These are phyloP conservation scores for Podospora didyma DNA, from an alignment of 495 filamentous ascomycete genomes.

Conservation along the genomic window DNA sequence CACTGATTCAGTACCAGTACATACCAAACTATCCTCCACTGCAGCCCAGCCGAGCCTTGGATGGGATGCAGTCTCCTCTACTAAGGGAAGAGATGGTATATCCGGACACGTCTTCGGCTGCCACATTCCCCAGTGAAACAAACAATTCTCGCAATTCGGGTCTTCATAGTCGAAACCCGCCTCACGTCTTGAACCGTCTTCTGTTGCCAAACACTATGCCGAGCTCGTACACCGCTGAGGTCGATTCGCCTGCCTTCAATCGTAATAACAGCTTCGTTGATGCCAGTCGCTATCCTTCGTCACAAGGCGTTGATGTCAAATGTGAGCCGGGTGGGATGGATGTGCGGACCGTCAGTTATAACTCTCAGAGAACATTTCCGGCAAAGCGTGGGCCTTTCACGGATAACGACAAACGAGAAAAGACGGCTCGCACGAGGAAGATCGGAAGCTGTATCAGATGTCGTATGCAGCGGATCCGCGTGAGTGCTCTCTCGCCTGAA, in stretches of 20 bases:
- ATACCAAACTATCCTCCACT: slow-evolving; percentile 38
- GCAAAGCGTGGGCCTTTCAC: slow-evolving; percentile 47
- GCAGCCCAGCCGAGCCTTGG: slow-evolving; percentile 32
- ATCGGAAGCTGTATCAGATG: slow-evolving; percentile 51
- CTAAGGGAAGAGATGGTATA: slow-evolving; percentile 44
- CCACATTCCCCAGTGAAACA: slow-evolving; percentile 24
- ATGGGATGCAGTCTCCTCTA: slow-evolving; percentile 34
- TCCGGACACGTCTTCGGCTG: slow-evolving; percentile 24
- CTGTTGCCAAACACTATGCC: slow-evolving; percentile 4
- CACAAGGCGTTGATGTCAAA: slow-evolving; percentile 10
- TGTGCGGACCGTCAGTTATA: slow-evolving; percentile 14
- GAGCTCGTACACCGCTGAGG: slow-evolving; percentile 5
- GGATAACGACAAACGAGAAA: slow-evolving; percentile 37
- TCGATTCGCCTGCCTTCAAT: slow-evolving; percentile 9
- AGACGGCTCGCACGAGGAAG: slow-evolving; percentile 47
- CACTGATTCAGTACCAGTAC: slow-evolving; percentile 30
- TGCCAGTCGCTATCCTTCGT: slow-evolving; percentile 6
- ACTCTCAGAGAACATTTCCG: slow-evolving; percentile 20
- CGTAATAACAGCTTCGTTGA: slow-evolving; percentile 2
- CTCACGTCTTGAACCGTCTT: slow-evolving; percentile 6
- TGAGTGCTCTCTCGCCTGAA: slow-evolving; percentile 22
- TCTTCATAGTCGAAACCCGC: slow-evolving; percentile 8
- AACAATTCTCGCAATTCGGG: not conserved
- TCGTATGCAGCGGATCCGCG: slow-evolving; percentile 52
- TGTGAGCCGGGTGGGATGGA: slow-evolving; percentile 13